These are phyloP conservation scores for Phytopythium cucurbitacearum DNA, from an alignment of 352 stramenopile species.

Conservation along the genomic window DNA sequence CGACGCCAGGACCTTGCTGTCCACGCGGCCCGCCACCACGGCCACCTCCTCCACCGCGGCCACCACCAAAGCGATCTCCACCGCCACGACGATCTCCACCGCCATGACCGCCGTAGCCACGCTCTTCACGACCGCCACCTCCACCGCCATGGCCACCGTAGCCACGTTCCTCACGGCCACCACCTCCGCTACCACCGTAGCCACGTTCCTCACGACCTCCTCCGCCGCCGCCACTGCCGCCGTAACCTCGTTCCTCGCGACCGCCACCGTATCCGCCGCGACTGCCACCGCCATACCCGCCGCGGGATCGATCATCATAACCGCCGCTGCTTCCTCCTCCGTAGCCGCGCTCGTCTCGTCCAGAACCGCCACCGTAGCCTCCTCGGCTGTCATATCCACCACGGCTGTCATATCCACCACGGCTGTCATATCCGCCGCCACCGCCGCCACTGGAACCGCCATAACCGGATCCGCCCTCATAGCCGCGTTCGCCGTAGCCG, in stretches of 20 bases:
- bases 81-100: conserved; percentile 21
- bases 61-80: conserved; percentile 19
- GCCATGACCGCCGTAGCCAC: conserved; percentile 8
- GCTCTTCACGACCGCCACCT: conserved; percentile 10
- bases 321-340: conserved; percentile 5
- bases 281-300: conserved; percentile 3
- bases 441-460: conserved; percentile 7
- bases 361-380: conserved; percentile 3
- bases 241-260: conserved; percentile 9
- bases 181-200: conserved; percentile 8
- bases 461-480: conserved; percentile 16
- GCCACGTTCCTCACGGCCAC: conserved; percentile 4
- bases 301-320: conserved; percentile 4
- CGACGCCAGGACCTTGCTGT: conserved; percentile 34
- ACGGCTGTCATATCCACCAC: no score
- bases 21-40: conserved; percentile 22
- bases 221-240: background rate
- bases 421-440: background rate
- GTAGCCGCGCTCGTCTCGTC: conserved; percentile 1
- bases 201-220: conserved; percentile 6
- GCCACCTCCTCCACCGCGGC: conserved; percentile 24
- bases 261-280: conserved; percentile 10
- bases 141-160: conserved; percentile 14
- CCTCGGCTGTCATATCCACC: conserved; percentile 4
- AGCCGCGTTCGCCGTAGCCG: conserved; percentile 18